Conservation (phyloP, 768 basidiomycete genomes). For the Lactarius sp. region DNA sequence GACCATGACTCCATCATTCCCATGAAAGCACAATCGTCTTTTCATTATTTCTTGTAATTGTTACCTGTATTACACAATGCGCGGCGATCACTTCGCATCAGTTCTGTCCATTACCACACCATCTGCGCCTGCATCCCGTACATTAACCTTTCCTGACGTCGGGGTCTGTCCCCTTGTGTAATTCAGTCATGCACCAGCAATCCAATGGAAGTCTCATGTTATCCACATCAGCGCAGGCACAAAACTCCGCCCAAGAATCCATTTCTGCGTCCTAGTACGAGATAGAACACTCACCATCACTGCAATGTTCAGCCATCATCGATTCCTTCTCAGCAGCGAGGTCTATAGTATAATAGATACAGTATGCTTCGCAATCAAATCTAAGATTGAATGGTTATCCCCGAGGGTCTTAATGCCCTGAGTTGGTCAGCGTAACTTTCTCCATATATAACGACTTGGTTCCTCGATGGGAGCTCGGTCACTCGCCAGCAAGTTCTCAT, state of each 20-base stretch:
- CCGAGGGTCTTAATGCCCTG: neutral
- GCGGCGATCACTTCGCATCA: neutral
- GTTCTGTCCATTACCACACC: neutral
- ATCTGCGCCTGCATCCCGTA: neutral
- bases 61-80: constrained; percentile 10
- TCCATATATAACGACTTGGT: neutral
- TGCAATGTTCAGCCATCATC: too few relatives aligned
- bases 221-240: neutral
- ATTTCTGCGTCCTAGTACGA: neutral
- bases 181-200: constrained; percentile 10
- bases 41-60: constrained; percentile 19
- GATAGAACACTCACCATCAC: neutral
- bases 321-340: too few relatives aligned
- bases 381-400: neutral
- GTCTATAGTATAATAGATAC: too few relatives aligned
- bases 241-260: neutral
- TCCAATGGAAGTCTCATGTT: neutral
- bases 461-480: neutral
- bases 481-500: too few relatives aligned
- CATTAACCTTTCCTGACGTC: constrained; percentile 5
- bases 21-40: constrained; percentile 6
- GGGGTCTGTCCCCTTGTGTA: constrained; percentile 3
- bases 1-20: neutral
- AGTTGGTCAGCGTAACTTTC: too few relatives aligned
- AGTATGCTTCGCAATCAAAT: neutral